phyloP scores from a whole-genome alignment of 225 moss, liverwort and hornwort genomes.

The Antitrichia curtipendula region DNA sequence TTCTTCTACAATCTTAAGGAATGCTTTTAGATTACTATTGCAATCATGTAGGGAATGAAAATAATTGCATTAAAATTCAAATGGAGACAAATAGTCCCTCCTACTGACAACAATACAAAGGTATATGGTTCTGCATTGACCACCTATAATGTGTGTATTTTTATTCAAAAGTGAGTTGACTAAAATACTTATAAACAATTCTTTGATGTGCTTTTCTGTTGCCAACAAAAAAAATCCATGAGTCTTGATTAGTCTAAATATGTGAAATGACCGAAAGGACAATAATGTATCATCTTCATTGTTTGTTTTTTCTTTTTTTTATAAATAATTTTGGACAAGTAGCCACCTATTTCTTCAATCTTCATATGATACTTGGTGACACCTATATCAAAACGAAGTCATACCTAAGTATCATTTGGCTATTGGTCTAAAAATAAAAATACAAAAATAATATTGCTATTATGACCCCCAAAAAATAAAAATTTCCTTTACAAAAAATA shows the following conservation, averaged over 20 bases:
- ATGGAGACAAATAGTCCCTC: fast-evolving
- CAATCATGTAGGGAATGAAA: not conserved
- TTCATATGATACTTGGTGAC: no score
- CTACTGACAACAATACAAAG: not conserved
- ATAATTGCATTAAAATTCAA: not conserved
- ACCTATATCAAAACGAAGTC: no score
- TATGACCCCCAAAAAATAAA: not conserved
- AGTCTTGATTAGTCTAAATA: not conserved
- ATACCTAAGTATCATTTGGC: no score
- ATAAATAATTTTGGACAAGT: not conserved
- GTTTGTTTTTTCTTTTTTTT: not conserved
- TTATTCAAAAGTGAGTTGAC: not conserved
- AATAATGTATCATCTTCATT: not conserved
- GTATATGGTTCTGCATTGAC: not conserved
- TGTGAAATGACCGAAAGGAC: fast-evolving
- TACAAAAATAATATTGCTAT: fast-evolving
- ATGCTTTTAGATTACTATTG: not conserved
- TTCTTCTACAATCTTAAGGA: not conserved
- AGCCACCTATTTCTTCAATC: not conserved
- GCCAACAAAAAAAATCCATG: no score
- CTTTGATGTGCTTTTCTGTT: not conserved
- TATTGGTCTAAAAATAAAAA: not conserved
- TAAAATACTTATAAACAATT: not conserved
- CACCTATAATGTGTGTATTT: not conserved
- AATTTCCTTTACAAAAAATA: not conserved